Percentiles rank a stretch among this genome's conserved stretches.
These are phyloP conservation scores for Eucalyptus caleyi DNA, from an alignment of 345 rosid species.

Conservation along the genomic window DNA sequence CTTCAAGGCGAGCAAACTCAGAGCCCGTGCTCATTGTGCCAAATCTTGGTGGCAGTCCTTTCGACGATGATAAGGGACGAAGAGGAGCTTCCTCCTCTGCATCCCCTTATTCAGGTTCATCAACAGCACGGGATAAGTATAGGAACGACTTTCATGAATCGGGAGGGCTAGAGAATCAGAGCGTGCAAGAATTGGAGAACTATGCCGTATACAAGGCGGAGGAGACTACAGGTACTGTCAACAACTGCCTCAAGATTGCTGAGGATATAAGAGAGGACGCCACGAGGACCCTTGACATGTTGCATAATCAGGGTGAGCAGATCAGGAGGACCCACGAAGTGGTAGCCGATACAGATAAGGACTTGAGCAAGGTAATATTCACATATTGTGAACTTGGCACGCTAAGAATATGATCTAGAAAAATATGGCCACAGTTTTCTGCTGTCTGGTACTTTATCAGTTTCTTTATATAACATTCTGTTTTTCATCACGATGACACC, in stretches of 20 bases:
- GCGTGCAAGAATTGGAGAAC: constrained; percentile 70
- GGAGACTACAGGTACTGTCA: constrained; percentile 66
- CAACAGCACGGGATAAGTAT: constrained; percentile 19
- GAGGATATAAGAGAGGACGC: constrained; percentile 73
- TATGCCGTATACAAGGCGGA: constrained; percentile 81
- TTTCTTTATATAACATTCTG: neutral
- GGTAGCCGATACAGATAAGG: constrained; percentile 75
- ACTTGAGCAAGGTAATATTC: constrained; percentile 51
- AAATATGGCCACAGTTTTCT: neutral
- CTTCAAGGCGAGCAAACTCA: constrained; percentile 47
- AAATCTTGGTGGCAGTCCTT: neutral
- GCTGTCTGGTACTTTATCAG: neutral
- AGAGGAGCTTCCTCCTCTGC: constrained; percentile 1
- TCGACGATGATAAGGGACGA: neutral
- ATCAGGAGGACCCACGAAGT: constrained; percentile 60
- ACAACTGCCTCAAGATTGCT: constrained; percentile 73
- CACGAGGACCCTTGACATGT: constrained; percentile 62
- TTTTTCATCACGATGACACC: neutral
- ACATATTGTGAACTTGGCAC: neutral
- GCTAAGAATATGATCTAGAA: neutral
- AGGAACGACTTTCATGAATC: constrained; percentile 52
- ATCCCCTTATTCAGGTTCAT: constrained; percentile 1
- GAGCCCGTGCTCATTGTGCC: constrained; percentile 46
- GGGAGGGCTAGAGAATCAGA: constrained; percentile 72
- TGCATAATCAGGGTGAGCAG: constrained; percentile 88